phyloP scores from a whole-genome alignment of 768 basidiomycete species.

The Mycena galopus region DNA sequence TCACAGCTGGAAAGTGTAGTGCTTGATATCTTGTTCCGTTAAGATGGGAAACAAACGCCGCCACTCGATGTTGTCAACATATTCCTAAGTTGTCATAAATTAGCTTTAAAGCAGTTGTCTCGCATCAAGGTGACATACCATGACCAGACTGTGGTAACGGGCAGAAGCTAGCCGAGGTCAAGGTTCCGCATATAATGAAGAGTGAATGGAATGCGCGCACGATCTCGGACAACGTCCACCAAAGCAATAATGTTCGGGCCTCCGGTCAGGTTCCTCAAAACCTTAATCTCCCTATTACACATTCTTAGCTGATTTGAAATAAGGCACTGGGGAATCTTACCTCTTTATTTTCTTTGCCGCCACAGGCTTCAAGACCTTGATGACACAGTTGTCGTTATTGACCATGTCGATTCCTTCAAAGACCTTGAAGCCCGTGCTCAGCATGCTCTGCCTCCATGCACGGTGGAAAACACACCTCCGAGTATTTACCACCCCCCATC shows the following conservation, averaged over 20 bases:
- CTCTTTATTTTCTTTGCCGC: constrained; percentile 80
- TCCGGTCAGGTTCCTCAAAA: constrained; percentile 75
- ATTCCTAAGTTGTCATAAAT: constrained; percentile 53
- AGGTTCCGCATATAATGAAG: not conserved
- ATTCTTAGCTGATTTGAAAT: no score
- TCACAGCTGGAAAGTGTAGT: constrained; percentile 71
- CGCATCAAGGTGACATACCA: constrained; percentile 37
- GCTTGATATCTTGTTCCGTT: constrained; percentile 75
- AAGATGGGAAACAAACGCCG: constrained; percentile 68
- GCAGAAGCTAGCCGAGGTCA: constrained; percentile 52
- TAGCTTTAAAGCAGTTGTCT: not conserved
- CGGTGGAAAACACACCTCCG: constrained; percentile 59
- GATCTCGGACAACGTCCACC: constrained; percentile 77
- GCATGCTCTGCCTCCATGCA: not conserved
- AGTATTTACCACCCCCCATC: constrained; percentile 76
- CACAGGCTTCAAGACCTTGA: constrained; percentile 83
- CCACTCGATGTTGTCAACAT: constrained; percentile 78
- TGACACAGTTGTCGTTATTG: constrained; percentile 66
- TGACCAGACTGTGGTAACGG: constrained; percentile 74
- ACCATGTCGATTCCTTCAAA: constrained; percentile 72
- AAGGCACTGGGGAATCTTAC: no score
- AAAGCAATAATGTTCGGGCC: constrained; percentile 78
- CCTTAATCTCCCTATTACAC: constrained; percentile 71
- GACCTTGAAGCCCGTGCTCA: constrained; percentile 49
- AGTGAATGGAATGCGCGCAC: constrained; percentile 36